These are phyloP conservation scores for Murraya koenigii DNA, from an alignment of 345 rosid genomes.

Conservation along the genomic window DNA sequence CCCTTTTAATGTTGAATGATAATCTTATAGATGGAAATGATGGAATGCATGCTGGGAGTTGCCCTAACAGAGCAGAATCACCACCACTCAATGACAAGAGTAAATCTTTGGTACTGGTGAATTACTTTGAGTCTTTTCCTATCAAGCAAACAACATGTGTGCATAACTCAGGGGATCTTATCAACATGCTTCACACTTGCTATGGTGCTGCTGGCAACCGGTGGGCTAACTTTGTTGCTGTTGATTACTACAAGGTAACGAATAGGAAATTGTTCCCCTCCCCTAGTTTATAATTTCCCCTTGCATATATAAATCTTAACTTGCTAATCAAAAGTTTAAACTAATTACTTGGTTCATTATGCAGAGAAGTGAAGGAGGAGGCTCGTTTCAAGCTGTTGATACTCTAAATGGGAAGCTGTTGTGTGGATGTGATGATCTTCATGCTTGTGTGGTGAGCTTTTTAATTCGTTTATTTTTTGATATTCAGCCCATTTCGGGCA, in stretches of 20 bases:
- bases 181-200: slow-evolving; percentile 52
- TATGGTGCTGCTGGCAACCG: slow-evolving; percentile 42
- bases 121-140: slow-evolving; percentile 33
- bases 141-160: slow-evolving; percentile 32
- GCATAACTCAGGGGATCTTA: slow-evolving; percentile 46
- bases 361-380: slow-evolving; percentile 74
- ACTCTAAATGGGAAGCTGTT: slow-evolving; percentile 51
- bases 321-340: neutral
- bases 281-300: too few species aligned
- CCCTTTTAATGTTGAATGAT: neutral
- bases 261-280: neutral
- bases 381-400: slow-evolving; percentile 61
- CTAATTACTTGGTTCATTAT: neutral
- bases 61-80: slow-evolving; percentile 57
- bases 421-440: slow-evolving; percentile 50
- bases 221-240: slow-evolving; percentile 68
- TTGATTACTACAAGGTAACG: slow-evolving; percentile 53
- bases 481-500: neutral
- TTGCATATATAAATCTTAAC: too few species aligned
- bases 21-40: slow-evolving; percentile 48
- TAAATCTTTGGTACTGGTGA: slow-evolving; percentile 53
- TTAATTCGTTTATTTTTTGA: neutral
- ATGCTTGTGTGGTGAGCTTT: slow-evolving; percentile 35
- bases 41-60: slow-evolving; percentile 58
- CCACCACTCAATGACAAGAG: slow-evolving; percentile 37